Base-by-base conservation (phyloP, 2,329 filamentous ascomycete species). In the Colletotrichum spaethianum region DNA sequence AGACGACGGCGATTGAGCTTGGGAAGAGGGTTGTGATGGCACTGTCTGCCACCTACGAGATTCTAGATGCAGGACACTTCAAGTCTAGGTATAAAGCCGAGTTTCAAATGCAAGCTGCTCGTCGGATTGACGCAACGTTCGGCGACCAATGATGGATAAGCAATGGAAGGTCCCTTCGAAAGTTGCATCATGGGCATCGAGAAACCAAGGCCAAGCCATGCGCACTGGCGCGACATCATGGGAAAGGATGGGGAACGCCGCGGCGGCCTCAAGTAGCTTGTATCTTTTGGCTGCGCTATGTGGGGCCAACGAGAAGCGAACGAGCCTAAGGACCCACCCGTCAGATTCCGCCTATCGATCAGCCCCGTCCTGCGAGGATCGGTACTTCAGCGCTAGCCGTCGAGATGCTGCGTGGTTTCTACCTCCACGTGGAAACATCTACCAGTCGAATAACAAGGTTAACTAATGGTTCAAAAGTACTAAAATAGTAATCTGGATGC, bases 221-320 rank as follows among this genome's bases (percentile, higher is more conserved):
- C 46, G 53, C 67, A 59, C 52, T 59, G 31, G 63, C 63, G 56
- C 50, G 16, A 67, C 31, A 46, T 28, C 26, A 60, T 61, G 20
- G 14, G 44, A 59, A 38, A 8, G 4, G 44, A 60, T 52, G 65
- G 70, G 18, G 53, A 63, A 56, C 12, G 26, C 44, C 46, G 70
- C 60, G 70, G 70, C 70, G 70, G 70, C 70, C 70, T 72, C 70
- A 70, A 70, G 70, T 72, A 53, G 14, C 60, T 50, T 26, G 61
- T 63, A 42, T 44, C 40, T 72, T 69, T 48, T 55, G 20, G n/a
- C 3, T 18, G n/a, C 16, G 44, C 44, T 14, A 63, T 52, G 44
- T 63, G 60, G 60, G 60, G 23, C 60, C 0, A 1, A 8, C 1
- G 2, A 0, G 7, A n/a, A 38, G 31, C 31, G 14, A 4, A 14